These are phyloP conservation scores for Proliferodiscus dingleyae DNA, from an alignment of 2,329 filamentous ascomycete genomes.

Conservation along the genomic window DNA sequence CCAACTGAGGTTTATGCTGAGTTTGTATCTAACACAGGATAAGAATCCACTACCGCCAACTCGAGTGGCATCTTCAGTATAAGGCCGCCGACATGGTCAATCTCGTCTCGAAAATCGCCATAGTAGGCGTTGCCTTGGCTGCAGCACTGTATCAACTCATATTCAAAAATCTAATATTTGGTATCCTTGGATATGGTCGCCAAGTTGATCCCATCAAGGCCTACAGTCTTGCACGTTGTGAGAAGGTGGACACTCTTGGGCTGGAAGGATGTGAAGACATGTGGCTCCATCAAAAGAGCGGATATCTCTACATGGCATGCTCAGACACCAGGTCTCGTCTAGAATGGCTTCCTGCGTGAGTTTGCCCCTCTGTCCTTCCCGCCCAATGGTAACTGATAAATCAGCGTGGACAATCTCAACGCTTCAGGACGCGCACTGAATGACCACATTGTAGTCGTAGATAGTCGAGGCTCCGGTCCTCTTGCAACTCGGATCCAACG, in stretches of 20 bases:
- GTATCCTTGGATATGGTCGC: constrained; percentile 30
- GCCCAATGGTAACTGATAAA: not conserved
- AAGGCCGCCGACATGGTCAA: too few relatives aligned
- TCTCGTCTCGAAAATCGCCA: constrained; percentile 15
- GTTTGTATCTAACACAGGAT: too few relatives aligned
- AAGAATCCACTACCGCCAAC: too few relatives aligned
- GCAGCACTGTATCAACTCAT: constrained; percentile 31
- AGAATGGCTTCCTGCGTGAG: constrained; percentile 28
- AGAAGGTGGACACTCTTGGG: constrained; percentile 22
- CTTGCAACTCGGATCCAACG: constrained; percentile 21
- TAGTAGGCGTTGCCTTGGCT: constrained; percentile 17
- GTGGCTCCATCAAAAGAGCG: constrained; percentile 27
- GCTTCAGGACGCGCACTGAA: constrained; percentile 19
- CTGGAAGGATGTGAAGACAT: constrained; percentile 30
- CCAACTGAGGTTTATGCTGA: too few relatives aligned
- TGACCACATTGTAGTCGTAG: constrained; percentile 24
- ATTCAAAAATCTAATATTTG: constrained; percentile 28
- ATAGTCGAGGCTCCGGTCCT: constrained; percentile 22
- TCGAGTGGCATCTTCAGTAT: too few relatives aligned
- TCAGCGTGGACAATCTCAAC: constrained; percentile 23
- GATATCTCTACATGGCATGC: constrained; percentile 28
- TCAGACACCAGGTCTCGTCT: constrained; percentile 19
- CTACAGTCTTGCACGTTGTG: constrained; percentile 28
- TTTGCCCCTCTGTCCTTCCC: not conserved
- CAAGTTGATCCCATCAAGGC: constrained; percentile 29